Percentiles rank a stretch among this genome's conserved stretches.
phyloP scores from a whole-genome alignment of 345 rosid species.

The Brassica incana region DNA sequence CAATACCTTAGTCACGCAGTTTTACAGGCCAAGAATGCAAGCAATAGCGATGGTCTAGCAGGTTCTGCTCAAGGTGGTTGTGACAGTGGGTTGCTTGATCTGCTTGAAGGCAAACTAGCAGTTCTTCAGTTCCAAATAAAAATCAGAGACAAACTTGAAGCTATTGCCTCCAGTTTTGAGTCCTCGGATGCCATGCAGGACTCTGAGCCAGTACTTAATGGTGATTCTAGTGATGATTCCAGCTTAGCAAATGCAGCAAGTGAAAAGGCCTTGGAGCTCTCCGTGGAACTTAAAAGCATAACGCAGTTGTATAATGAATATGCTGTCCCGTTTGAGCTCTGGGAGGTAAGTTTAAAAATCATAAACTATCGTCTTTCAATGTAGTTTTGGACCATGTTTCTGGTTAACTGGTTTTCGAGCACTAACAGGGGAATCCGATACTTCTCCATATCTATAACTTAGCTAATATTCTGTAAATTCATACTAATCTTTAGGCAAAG shows the following conservation, averaged over 20 bases:
- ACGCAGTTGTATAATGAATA: slow-evolving; percentile 94
- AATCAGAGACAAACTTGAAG: slow-evolving; percentile 78
- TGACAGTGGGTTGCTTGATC: slow-evolving; percentile 83
- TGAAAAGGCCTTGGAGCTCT: slow-evolving; percentile 88
- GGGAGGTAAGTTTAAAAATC: slow-evolving; percentile 67
- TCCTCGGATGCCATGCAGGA: slow-evolving; percentile 53
- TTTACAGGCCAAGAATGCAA: slow-evolving; percentile 91
- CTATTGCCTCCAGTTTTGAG: slow-evolving; percentile 62
- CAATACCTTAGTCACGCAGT: slow-evolving; percentile 90
- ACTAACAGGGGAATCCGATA: not conserved
- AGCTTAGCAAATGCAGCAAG: slow-evolving; percentile 54
- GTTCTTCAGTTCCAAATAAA: slow-evolving; percentile 92
- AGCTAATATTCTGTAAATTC: too few relatives aligned
- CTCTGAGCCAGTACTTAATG: slow-evolving; percentile 46
- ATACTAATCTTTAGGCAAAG: too few relatives aligned
- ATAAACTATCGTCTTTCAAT: slow-evolving; percentile 11
- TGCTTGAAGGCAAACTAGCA: slow-evolving; percentile 93
- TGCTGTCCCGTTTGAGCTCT: slow-evolving; percentile 94
- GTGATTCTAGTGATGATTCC: slow-evolving; percentile 42
- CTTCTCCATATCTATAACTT: not conserved
- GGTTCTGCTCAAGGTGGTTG: slow-evolving; percentile 55
- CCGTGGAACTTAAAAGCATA: slow-evolving; percentile 85
- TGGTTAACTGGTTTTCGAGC: slow-evolving; percentile 16
- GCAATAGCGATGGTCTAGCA: slow-evolving; percentile 54
- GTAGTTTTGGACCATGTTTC: slow-evolving; percentile 3